Evolutionary conservation across 176 grass and related monocot species (phyloP), one percentile per base, ranked within the genome.

Genomic region (Juncus effusus): DNA sequence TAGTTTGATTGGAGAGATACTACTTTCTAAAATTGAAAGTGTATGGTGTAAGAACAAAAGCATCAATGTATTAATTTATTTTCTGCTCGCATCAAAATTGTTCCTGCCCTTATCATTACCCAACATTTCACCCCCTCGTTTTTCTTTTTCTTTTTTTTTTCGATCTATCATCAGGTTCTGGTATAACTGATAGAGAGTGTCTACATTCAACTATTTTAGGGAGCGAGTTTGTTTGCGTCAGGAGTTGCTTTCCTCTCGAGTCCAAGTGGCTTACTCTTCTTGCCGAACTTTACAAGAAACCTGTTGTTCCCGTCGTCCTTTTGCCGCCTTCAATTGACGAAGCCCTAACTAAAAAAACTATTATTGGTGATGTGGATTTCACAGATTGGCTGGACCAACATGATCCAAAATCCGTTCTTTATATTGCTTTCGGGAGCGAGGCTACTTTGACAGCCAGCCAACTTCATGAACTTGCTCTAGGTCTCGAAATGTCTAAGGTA

Each of bases 401-500:
- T 49, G 36, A 72, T 0, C 2, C 4, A 2, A 10, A n/a, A 60
- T 77, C 62, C 0, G 85, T 80, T 28, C 35, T 88, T 7, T 88
- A 77, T n/a, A 53, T 78, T 4, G 76, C 77, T 10, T 56, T 84
- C 0, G 85, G 85, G 12, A 84, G 63, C 13, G 77, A 88, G 72
- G 78, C 78, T 2, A 54, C 71, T 3, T 6, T 74, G 47, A 69
- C 51, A 13, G 8, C 56, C 0, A 62, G 9, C 4, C 57, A 40
- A 11, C 3, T 70, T 0, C 59, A 36, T 1, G 81, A 84, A 74
- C 62, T 88, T 0, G 81, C 67, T 3, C 10, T 61, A 0, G 85
- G 85, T 0, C 62, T 84, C n/a, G 85, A 81, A 16, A 59, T 38
- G 10, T 49, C 81, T n/a, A 56, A 40, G 9, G 67, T 10, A 11